phyloP scores from a whole-genome alignment of 78 protist species.

The Paulinella micropora region DNA sequence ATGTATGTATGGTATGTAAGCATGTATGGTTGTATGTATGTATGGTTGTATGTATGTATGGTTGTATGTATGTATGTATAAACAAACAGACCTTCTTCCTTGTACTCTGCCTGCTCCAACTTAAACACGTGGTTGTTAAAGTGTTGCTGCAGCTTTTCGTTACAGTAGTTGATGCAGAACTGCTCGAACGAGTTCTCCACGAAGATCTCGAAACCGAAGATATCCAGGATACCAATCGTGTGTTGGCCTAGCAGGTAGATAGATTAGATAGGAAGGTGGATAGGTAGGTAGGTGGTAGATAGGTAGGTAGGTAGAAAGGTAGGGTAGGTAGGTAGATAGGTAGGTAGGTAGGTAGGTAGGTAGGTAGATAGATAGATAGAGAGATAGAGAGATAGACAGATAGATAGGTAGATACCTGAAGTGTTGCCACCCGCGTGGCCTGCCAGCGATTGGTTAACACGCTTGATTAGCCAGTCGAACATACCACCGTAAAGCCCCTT shows the following conservation, averaged over 20 bases:
- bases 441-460: not conserved
- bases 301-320: too few species aligned
- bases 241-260: too few species aligned
- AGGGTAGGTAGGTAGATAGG: too few species aligned
- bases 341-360: too few species aligned
- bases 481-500: slow-evolving; percentile 80
- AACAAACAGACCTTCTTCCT: not conserved
- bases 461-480: slow-evolving; percentile 61
- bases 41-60: too few species aligned
- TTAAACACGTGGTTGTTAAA: slow-evolving; percentile 55
- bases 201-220: slow-evolving; percentile 36
- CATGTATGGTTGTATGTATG: too few species aligned
- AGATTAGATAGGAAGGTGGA: not conserved
- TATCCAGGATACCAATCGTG: slow-evolving; percentile 47
- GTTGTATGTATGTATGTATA: too few species aligned
- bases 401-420: too few species aligned
- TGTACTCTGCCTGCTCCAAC: slow-evolving; percentile 53
- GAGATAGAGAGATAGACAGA: not conserved
- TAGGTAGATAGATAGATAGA: too few species aligned
- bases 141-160: slow-evolving; percentile 66
- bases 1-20: too few species aligned
- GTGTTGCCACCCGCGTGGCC: too few species aligned
- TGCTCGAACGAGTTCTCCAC: slow-evolving; percentile 67
- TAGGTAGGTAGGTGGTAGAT: too few species aligned
- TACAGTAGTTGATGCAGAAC: slow-evolving; percentile 61